Conservation (phyloP, 169 alveolate species). For the Babesia divergens region DNA sequence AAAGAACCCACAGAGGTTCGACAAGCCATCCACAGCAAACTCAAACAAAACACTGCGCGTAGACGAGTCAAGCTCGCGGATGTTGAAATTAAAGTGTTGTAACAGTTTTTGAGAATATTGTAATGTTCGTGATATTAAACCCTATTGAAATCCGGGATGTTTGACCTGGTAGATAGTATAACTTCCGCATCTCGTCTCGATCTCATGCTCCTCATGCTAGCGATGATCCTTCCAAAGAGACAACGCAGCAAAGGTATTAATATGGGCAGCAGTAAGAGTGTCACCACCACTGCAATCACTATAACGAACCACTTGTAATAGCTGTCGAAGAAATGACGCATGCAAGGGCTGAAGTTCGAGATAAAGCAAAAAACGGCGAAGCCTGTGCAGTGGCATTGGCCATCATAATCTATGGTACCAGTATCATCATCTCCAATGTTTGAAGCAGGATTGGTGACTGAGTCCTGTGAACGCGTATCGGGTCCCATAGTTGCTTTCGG, state of each 20-base stretch:
- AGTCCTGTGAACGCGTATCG: constrained; percentile 3
- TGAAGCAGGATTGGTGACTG: not conserved
- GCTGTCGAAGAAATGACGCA: constrained; percentile 23
- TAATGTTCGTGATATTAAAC: not conserved
- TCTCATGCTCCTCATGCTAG: not conserved
- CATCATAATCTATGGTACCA: not conserved
- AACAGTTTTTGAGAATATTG: constrained; percentile 16
- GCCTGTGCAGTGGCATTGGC: constrained; percentile 36
- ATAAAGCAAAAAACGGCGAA: constrained; percentile 43
- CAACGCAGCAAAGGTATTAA: constrained; percentile 30
- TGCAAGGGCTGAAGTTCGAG: constrained; percentile 40
- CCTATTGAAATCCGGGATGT: not conserved
- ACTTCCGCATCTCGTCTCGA: not conserved
- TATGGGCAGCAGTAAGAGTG: constrained; percentile 48
- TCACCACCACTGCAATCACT: constrained; percentile 28
- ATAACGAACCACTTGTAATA: constrained; percentile 40
- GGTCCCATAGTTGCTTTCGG: not conserved
- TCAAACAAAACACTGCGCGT: constrained; percentile 2
- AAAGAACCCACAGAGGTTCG: constrained; percentile 49
- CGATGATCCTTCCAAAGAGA: not conserved
- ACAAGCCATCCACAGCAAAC: constrained; percentile 24
- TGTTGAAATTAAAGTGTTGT: constrained; percentile 22
- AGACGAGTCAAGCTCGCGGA: constrained; percentile 26
- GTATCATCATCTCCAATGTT: not conserved
- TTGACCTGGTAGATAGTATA: not conserved